Conservation (phyloP, 192 early-diverging fungal species). For the Rhizophlyctis rosea region DNA sequence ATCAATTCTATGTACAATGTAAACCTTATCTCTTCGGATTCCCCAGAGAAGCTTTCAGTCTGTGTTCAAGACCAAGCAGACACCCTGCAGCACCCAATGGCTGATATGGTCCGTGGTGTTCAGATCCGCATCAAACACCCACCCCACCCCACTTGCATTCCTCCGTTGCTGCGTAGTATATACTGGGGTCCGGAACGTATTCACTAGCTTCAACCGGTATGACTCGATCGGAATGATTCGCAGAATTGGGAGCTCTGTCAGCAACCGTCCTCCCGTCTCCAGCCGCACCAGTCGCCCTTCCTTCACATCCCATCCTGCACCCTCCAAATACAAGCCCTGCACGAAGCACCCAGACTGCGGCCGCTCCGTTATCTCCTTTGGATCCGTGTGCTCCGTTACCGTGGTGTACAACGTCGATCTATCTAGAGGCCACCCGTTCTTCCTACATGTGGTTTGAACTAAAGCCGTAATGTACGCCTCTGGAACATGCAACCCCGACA, state of each 20-base stretch:
- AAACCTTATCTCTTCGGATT: too few species aligned
- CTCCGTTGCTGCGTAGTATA: constrained; percentile 60
- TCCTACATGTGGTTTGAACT: constrained; percentile 60
- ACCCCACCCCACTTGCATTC: constrained; percentile 59
- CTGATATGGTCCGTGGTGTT: constrained; percentile 52
- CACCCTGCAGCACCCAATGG: constrained; percentile 63
- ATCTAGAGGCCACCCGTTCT: constrained; percentile 62
- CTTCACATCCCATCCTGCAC: constrained; percentile 57
- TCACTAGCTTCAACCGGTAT: constrained; percentile 54
- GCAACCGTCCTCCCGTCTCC: constrained; percentile 49
- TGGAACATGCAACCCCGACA: constrained; percentile 59
- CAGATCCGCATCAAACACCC: constrained; percentile 66
- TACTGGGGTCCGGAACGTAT: constrained; percentile 63
- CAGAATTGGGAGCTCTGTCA: constrained; percentile 57
- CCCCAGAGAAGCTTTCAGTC: too few species aligned
- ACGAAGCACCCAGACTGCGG: constrained; percentile 58
- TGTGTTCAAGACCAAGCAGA: constrained; percentile 54
- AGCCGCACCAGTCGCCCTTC: constrained; percentile 44
- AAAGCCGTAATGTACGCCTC: constrained; percentile 62
- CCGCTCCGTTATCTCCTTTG: constrained; percentile 52
- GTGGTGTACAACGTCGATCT: constrained; percentile 60
- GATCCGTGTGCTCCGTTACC: constrained; percentile 52
- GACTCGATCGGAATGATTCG: constrained; percentile 62
- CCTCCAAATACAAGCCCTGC: constrained; percentile 58
- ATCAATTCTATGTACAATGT: too few species aligned